Evolutionary conservation across 1,139 yeast genomes (phyloP).

Genomic region (Saccharomyces hybrid): DNA sequence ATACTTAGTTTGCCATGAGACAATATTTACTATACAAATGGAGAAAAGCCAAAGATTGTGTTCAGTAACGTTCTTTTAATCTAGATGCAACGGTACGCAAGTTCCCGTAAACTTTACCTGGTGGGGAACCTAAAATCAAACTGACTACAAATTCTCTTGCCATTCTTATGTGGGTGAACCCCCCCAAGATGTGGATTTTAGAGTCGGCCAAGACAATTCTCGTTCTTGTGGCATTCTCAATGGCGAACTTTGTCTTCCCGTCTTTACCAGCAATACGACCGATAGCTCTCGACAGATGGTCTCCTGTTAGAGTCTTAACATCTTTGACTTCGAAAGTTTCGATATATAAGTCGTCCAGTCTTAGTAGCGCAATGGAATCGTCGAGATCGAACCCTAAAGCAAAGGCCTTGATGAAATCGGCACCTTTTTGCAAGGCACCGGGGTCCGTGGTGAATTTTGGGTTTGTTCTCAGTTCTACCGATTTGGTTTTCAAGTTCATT

Average conservation of each 20-base stretch:
- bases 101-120: slow-evolving; percentile 96
- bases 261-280: slow-evolving; percentile 99
- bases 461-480: slow-evolving; percentile 81
- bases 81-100: slow-evolving; percentile 94
- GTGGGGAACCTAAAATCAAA: slow-evolving; percentile 93
- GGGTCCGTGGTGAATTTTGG: slow-evolving; percentile 74
- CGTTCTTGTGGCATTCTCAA: slow-evolving; percentile 96
- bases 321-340: slow-evolving; percentile 96
- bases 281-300: slow-evolving; percentile 94
- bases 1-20: background rate
- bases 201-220: slow-evolving; percentile 96
- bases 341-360: slow-evolving; percentile 91
- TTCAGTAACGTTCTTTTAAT: slow-evolving; percentile 85
- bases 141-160: slow-evolving; percentile 96
- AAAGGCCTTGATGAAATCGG: slow-evolving; percentile 91
- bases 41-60: background rate
- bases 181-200: slow-evolving; percentile 92
- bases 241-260: slow-evolving; percentile 96
- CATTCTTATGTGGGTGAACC: slow-evolving; percentile 92
- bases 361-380: slow-evolving; percentile 88
- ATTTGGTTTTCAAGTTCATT: slow-evolving; percentile 80
- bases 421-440: slow-evolving; percentile 95
- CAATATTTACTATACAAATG: background rate
- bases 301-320: slow-evolving; percentile 90
- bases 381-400: slow-evolving; percentile 93